Base-by-base conservation (phyloP, 345 rosid species). In the Psidium friedrichsthalianum region DNA sequence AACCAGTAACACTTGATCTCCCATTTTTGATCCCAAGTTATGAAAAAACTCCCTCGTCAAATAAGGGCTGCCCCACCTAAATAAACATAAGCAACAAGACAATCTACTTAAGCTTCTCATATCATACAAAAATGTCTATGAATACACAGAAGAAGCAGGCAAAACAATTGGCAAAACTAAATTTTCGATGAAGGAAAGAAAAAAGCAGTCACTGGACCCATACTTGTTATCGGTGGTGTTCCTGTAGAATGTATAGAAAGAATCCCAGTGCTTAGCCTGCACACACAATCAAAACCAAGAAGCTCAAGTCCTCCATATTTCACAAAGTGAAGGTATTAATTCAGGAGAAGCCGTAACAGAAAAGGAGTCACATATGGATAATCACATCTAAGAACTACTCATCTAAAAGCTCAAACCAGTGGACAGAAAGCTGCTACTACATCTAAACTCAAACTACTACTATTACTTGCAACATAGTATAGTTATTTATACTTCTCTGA, bases 191-290 rank as follows among this genome's bases (percentile, higher is more conserved):
- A 51, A 54, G 85, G 74, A 56, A 83, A 56, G 24, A 59, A 82
- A 86, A 85, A 59, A 83, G 82, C 78, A 29, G 76, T 49, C 53
- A 81, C 85, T 27, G 53, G 84, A 87, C 90, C 86, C 93, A 56
- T 87, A 97, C 99, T 94, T 97, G 94, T 95, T 97, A 90, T 95
- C 95, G 20, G 98, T 95, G 25, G 98, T 97, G 93, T 93, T 97
- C 90, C 86, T 89, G 94, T 95, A 97, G 93, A 97, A 97, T 20
- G 74, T 80, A 89, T 95, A 95, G 94, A 97, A 95, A 86, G 97
- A 90, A 91, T 97, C 98, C 99, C 99, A 97, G 83, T 97, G 96
- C 86, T 83, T 91, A 83, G 94, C 99, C 99, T 97, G 97, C 86
- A 82, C 87, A 87, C 80, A 87, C 52, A 69, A 69, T 69, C 78